These are phyloP conservation scores for Penicillium argentinense DNA, from an alignment of 495 filamentous ascomycete genomes.

Conservation along the genomic window DNA sequence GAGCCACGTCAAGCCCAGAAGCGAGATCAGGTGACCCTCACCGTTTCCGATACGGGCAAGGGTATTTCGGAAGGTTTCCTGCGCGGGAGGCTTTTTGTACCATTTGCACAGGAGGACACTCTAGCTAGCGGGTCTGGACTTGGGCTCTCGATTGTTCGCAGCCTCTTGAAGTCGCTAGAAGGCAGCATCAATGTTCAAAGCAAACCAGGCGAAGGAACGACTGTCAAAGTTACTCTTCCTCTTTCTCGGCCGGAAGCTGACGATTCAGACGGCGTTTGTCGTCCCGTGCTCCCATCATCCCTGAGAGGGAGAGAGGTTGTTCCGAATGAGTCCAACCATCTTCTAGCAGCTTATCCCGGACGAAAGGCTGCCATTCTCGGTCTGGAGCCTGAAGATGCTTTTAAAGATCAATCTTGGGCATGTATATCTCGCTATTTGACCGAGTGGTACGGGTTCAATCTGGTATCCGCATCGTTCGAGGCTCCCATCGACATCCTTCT, in stretches of 20 bases:
- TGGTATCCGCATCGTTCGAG: slow-evolving; percentile 27
- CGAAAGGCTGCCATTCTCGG: slow-evolving; percentile 35
- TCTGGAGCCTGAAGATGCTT: slow-evolving; percentile 20
- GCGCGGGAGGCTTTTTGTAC: slow-evolving; percentile 40
- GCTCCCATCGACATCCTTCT: slow-evolving; percentile 33
- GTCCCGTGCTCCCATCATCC: slow-evolving; percentile 2
- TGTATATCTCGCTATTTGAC: slow-evolving; percentile 32
- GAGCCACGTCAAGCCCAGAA: not conserved
- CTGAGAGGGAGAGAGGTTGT: slow-evolving; percentile 10
- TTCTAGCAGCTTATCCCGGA: slow-evolving; percentile 24
- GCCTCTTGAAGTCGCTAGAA: slow-evolving; percentile 37
- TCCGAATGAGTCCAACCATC: slow-evolving; percentile 9
- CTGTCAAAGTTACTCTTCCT: slow-evolving; percentile 47
- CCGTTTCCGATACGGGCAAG: slow-evolving; percentile 36
- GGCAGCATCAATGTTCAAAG: slow-evolving; percentile 44
- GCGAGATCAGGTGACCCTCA: not conserved
- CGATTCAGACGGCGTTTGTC: slow-evolving; percentile 5
- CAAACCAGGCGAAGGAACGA: slow-evolving; percentile 45
- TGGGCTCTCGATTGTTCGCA: slow-evolving; percentile 44
- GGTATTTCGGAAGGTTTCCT: slow-evolving; percentile 39
- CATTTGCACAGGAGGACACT: slow-evolving; percentile 50
- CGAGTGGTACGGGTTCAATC: slow-evolving; percentile 43
- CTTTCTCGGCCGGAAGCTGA: slow-evolving; percentile 28
- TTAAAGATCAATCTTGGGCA: slow-evolving; percentile 20
- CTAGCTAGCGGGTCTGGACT: slow-evolving; percentile 46